These are phyloP conservation scores for Aureobasidium musti DNA, from an alignment of 2,329 filamentous ascomycete species.

Conservation along the genomic window DNA sequence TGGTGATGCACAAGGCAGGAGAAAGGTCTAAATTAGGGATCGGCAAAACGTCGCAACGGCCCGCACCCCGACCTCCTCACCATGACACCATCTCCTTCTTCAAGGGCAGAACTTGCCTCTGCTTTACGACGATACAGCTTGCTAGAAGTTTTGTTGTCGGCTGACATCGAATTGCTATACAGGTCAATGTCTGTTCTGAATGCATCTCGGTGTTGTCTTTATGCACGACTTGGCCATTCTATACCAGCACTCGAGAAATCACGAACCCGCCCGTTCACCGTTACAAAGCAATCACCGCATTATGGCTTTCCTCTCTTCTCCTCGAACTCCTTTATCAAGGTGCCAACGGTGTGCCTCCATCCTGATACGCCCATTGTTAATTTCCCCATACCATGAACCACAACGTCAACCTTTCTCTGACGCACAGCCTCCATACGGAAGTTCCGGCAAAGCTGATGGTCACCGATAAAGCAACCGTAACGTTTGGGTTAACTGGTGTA, in stretches of 20 bases:
- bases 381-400: not conserved
- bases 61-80: not conserved
- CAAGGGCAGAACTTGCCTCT: not conserved
- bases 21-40: slow-evolving; percentile 8
- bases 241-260: not conserved
- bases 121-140: not conserved
- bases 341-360: slow-evolving; percentile 9
- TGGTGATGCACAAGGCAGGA: slow-evolving; percentile 9
- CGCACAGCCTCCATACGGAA: not conserved
- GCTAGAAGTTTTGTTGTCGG: not conserved
- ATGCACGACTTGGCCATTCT: no score
- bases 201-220: no score
- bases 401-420: not conserved
- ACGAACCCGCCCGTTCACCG: not conserved
- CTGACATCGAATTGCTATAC: not conserved
- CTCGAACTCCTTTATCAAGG: slow-evolving; percentile 19
- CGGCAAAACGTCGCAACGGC: slow-evolving; percentile 3
- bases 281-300: slow-evolving; percentile 5
- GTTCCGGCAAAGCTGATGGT: not conserved
- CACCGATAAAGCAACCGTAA: slow-evolving; percentile 16
- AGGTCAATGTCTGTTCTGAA: not conserved
- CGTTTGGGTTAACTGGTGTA: not conserved
- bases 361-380: slow-evolving; percentile 9
- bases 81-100: not conserved
- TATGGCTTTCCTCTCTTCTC: not conserved